phyloP scores from a whole-genome alignment of 2,329 filamentous ascomycete genomes.

The Fusarium aywerte region DNA sequence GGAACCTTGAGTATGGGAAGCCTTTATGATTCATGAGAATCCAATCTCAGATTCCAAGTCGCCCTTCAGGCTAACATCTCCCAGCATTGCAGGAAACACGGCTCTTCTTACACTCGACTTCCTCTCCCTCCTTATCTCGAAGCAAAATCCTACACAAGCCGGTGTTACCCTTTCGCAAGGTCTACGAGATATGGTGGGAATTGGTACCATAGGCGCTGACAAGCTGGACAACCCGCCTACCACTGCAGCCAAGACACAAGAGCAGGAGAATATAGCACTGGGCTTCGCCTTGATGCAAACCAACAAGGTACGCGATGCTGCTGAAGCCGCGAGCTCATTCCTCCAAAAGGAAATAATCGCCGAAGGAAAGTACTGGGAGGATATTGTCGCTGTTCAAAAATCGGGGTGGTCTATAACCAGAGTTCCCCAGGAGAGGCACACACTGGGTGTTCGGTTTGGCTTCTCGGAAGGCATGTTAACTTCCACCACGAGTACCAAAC shows the following conservation, averaged over 20 bases:
- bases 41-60: no score
- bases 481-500: background rate
- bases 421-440: slow-evolving; percentile 76
- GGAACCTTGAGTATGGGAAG: slow-evolving; percentile 65
- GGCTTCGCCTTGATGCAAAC: slow-evolving; percentile 86
- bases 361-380: slow-evolving; percentile 90
- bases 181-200: slow-evolving; percentile 76
- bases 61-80: slow-evolving; percentile 4
- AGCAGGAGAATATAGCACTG: slow-evolving; percentile 66
- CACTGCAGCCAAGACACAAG: slow-evolving; percentile 64
- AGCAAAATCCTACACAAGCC: slow-evolving; percentile 77
- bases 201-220: slow-evolving; percentile 78
- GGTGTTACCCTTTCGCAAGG: slow-evolving; percentile 75
- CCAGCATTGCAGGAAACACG: slow-evolving; percentile 60
- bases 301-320: slow-evolving; percentile 76
- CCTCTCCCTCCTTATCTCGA: slow-evolving; percentile 84
- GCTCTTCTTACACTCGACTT: slow-evolving; percentile 81
- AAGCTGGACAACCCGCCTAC: slow-evolving; percentile 70
- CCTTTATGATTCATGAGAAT: background rate
- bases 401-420: slow-evolving; percentile 88
- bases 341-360: slow-evolving; percentile 80
- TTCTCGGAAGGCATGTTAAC: slow-evolving; percentile 74
- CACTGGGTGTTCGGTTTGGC: slow-evolving; percentile 87
- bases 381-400: slow-evolving; percentile 82
- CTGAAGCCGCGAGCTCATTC: slow-evolving; percentile 76